phyloP scores from a whole-genome alignment of 2,329 filamentous ascomycete species.

The Esteya vermicola region DNA sequence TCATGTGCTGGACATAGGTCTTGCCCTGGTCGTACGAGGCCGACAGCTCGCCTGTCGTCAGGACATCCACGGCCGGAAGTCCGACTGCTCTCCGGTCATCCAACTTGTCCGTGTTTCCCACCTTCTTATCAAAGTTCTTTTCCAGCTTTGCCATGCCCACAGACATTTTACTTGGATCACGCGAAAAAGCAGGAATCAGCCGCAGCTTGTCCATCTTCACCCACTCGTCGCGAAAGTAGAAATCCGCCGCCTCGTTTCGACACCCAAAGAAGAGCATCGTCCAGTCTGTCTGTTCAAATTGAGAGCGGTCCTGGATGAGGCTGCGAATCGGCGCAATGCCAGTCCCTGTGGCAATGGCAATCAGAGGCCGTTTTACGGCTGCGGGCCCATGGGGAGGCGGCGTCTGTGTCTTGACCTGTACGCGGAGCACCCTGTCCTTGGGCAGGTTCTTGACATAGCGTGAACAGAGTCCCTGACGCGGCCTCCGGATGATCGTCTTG shows the following conservation, averaged over 20 bases:
- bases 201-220: slow-evolving; percentile 15
- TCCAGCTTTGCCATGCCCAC: background rate
- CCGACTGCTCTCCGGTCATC: background rate
- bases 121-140: background rate
- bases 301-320: slow-evolving; percentile 60
- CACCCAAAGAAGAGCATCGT: slow-evolving; percentile 69
- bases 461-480: slow-evolving; percentile 79
- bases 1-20: slow-evolving; percentile 41
- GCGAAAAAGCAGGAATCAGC: slow-evolving; percentile 32
- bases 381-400: slow-evolving; percentile 25
- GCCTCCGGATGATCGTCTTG: slow-evolving; percentile 70
- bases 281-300: slow-evolving; percentile 15
- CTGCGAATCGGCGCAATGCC: slow-evolving; percentile 75
- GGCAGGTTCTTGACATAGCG: slow-evolving; percentile 61
- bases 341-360: slow-evolving; percentile 75
- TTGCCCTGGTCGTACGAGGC: slow-evolving; percentile 21
- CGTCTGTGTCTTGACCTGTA: slow-evolving; percentile 43
- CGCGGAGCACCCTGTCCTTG: slow-evolving; percentile 40
- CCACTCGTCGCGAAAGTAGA: slow-evolving; percentile 74
- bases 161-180: slow-evolving; percentile 19
- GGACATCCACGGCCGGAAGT: background rate
- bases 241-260: slow-evolving; percentile 61
- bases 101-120: background rate
- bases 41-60: background rate
- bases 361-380: slow-evolving; percentile 37